phyloP scores from a whole-genome alignment of 1,139 yeast genomes.

The Debaryomyces sp. region DNA sequence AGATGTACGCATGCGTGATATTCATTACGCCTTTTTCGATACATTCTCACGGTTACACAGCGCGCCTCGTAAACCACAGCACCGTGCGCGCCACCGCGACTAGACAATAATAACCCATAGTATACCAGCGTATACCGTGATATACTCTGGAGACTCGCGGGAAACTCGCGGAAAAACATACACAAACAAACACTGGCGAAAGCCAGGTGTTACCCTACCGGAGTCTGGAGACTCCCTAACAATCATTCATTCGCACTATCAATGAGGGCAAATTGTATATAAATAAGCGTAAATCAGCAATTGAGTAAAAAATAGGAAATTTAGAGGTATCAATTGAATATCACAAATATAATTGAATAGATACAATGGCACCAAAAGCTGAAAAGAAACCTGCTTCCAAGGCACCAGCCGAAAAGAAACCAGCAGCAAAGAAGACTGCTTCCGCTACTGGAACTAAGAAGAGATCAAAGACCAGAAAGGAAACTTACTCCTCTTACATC shows the following conservation, averaged over 20 bases:
- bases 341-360: conserved; percentile 12
- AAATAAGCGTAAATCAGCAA: conserved; percentile 13
- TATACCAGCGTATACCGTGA: not conserved
- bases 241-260: conserved; percentile 1
- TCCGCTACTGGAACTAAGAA: conserved; percentile 75
- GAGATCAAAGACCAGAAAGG: conserved; percentile 98
- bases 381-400: conserved; percentile 99
- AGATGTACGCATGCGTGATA: not conserved
- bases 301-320: not conserved
- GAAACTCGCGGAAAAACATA: not conserved
- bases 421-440: conserved; percentile 94
- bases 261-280: conserved; percentile 16
- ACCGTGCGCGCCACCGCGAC: conserved; percentile 5
- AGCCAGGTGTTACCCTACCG: conserved; percentile 6
- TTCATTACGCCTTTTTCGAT: conserved; percentile 6
- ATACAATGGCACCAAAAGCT: conserved; percentile 92
- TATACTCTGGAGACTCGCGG: conserved; percentile 2
- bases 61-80: not conserved
- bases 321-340: conserved; percentile 2
- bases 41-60: not conserved
- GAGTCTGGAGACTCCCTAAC: not conserved
- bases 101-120: not conserved
- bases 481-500: conserved; percentile 97
- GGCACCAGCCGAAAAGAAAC: conserved; percentile 97
- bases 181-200: conserved; percentile 5